Evolutionary conservation across 306 rosid genomes (phyloP).

Genomic region (Cercis canadensis): DNA sequence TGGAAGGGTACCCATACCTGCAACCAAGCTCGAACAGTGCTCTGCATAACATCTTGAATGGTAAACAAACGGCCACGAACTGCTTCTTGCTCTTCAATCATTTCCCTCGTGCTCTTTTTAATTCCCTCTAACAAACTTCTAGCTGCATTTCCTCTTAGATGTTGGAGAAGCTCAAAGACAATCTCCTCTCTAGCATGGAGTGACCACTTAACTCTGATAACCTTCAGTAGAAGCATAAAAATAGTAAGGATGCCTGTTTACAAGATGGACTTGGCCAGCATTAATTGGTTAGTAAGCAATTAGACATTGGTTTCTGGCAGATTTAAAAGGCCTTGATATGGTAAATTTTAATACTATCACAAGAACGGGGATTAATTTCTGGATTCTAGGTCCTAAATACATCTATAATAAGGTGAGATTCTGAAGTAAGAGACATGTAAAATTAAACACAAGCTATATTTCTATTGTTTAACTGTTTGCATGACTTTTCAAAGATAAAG

Average conservation of each 20-base stretch:
- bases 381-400: neutral
- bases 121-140: constrained; percentile 65
- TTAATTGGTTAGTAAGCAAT: constrained; percentile 7
- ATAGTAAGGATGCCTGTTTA: constrained; percentile 22
- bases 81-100: constrained; percentile 99
- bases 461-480: neutral
- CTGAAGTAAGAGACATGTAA: neutral
- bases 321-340: neutral
- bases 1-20: constrained; percentile 57
- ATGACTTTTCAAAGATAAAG: too few species aligned
- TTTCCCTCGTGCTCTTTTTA: constrained; percentile 73
- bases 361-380: neutral
- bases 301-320: neutral
- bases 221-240: constrained; percentile 57
- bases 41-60: constrained; percentile 96
- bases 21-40: constrained; percentile 94
- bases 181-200: constrained; percentile 98
- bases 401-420: neutral
- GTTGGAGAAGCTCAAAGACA: constrained; percentile 85
- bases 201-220: constrained; percentile 97
- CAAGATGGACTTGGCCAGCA: constrained; percentile 5
- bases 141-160: constrained; percentile 71
- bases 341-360: neutral
- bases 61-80: constrained; percentile 93
- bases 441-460: neutral